phyloP scores from a whole-genome alignment of 108 stramenopile genomes.

The Heterococcus sp. region DNA sequence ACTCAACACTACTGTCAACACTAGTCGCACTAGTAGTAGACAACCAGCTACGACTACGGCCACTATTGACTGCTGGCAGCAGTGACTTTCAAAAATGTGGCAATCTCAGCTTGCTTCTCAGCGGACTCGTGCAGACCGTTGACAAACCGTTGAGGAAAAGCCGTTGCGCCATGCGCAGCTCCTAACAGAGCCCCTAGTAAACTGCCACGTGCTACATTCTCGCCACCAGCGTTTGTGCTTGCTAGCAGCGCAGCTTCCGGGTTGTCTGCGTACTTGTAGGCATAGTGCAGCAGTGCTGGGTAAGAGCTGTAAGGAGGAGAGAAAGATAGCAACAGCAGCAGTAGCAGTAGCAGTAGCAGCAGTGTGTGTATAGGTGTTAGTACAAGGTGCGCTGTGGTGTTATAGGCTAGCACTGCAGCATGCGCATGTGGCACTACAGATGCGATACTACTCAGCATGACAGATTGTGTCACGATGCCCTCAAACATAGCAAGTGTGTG shows the following conservation, averaged over 20 bases:
- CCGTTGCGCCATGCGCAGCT: conserved; percentile 57
- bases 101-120: conserved; percentile 2
- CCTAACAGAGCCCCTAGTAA: conserved; percentile 75
- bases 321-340: too few relatives aligned
- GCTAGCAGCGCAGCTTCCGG: conserved; percentile 67
- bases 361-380: neutral
- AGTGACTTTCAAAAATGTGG: conserved; percentile 1
- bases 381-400: neutral
- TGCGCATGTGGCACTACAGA: too few relatives aligned
- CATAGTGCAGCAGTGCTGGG: conserved; percentile 67
- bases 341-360: neutral
- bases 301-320: too few relatives aligned
- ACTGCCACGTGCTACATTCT: conserved; percentile 80
- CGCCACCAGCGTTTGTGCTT: conserved; percentile 81
- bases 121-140: conserved; percentile 52
- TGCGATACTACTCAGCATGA: too few relatives aligned
- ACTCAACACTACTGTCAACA: too few relatives aligned
- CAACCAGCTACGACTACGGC: too few relatives aligned
- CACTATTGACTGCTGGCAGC: neutral
- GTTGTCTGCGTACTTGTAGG: conserved; percentile 64
- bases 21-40: too few relatives aligned
- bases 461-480: too few relatives aligned
- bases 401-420: too few relatives aligned
- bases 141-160: conserved; percentile 56
- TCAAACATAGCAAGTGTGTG: too few relatives aligned